Evolutionary conservation across 352 stramenopile species (phyloP).

Genomic region (Plasmopara viticola): DNA sequence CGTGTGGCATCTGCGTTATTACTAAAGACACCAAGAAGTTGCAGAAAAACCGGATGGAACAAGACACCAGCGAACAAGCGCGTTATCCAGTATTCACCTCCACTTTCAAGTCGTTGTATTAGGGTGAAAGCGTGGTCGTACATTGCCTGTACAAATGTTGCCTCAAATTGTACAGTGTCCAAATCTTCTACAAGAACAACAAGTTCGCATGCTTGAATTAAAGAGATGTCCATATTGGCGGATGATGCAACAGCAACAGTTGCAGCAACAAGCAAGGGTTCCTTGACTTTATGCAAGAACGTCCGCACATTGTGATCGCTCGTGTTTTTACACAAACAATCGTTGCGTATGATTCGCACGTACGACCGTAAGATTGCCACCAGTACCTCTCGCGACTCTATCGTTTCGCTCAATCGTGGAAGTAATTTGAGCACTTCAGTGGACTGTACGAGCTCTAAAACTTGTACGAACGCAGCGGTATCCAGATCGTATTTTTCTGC

Average conservation of each 20-base stretch:
- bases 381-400: constrained; percentile 25
- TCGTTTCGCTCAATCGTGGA: constrained; percentile 9
- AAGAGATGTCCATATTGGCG: constrained; percentile 11
- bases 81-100: constrained; percentile 45
- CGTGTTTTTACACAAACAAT: constrained; percentile 19
- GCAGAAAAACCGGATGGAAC: constrained; percentile 38
- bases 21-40: constrained; percentile 36
- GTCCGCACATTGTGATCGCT: constrained; percentile 35
- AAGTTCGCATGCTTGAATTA: constrained; percentile 31
- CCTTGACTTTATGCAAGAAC: constrained; percentile 23
- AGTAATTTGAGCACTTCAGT: constrained; percentile 10
- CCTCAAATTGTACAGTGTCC: constrained; percentile 6
- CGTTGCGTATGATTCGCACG: constrained; percentile 19
- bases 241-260: constrained; percentile 11
- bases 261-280: constrained; percentile 14
- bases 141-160: constrained; percentile 28
- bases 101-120: constrained; percentile 32
- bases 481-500: constrained; percentile 58
- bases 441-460: constrained; percentile 30
- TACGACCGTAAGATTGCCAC: constrained; percentile 30
- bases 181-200: constrained; percentile 20
- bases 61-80: constrained; percentile 41
- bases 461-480: constrained; percentile 17
- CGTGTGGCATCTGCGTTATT: constrained; percentile 31
- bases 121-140: constrained; percentile 36